Base-by-base conservation (phyloP, 1,284 basidiomycete species). In the Ustilago hordei region DNA sequence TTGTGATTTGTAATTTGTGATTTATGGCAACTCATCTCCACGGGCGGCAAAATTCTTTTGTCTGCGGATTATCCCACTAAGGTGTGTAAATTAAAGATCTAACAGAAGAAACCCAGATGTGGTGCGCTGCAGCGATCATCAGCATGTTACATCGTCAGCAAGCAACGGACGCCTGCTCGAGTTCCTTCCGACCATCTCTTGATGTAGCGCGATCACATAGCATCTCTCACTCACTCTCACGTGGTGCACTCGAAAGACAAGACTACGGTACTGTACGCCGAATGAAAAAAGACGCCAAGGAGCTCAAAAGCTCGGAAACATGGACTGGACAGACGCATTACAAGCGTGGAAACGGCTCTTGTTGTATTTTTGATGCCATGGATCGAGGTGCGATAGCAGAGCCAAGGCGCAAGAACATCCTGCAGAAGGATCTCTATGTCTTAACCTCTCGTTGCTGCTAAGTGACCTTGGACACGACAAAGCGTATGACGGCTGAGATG, bases 281-380 rank as follows among this genome's bases (percentile, higher is more conserved):
- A 28, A 28, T 28, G 23, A 28, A 28, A 19, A 28, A 28, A 28
- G 23, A 28, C 23, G 23, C 23, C 23, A 28, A 28, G 23, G 23
- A 28, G 23, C 3, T 28, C 23, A 28, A 28, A 28, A 28, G 23
- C 23, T 28, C 23, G 3, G 23, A n/a, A 48, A 23, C 45, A 48
- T n/a, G 19, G 19, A 48, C 45, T 48, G 15, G 17, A 54, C 19
- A 50, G 52, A 9, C 45, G 57, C 60, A 1, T 34, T 39, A 35
- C 31, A 50, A 35, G 38, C 47, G 36, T 47, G 53, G 54, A 48
- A 41, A 56, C 35, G 43, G 58, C 64, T 55, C 28, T 47, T 59
- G n/a, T 35, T 41, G 1, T 19, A 38, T 19, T 56, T 55, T 48
- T 28, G 47, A 38, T 60, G 43, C 1, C 11, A 52, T 38, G 58